Base-by-base conservation (phyloP, 495 filamentous ascomycete species). In the Trichocladium antarcticum region DNA sequence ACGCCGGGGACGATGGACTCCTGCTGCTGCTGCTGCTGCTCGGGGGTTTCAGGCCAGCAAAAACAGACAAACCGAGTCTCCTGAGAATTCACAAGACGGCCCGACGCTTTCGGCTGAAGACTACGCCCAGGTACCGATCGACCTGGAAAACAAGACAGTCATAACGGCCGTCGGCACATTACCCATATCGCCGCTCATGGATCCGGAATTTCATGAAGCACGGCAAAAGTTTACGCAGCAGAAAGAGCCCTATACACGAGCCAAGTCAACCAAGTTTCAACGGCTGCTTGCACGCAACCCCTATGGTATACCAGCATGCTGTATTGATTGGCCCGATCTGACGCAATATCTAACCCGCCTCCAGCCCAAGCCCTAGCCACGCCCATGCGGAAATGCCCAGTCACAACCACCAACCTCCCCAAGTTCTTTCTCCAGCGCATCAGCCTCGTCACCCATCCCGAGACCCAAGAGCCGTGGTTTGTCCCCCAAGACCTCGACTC, bases 361-460 rank as follows among this genome's bases (percentile, higher is more conserved):
- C 16, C 53, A 74, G 72, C 77, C 15, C 68, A 70, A 16, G 80
- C 82, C 10, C 74, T 95, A 6, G 84, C 82, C 14, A 79, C 77
- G 0, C 79, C 81, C 0, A 34, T 78, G 14, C 79, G 89, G 27
- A 58, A 62, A 51, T 93, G 86, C 61, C 29, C 63, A 2, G 34
- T 78, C n/a, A 83, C 85, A 7, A 59, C 57, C 0, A 56, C 60
- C 1, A 57, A 72, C 2, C 56, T 90, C 1, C 89, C 89, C 0
- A 67, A 52, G 4, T 76, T 68, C 47, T 78, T 94, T 45, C 66
- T 89, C 11, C 74, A 80, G 28, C 69, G 75, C 22, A 84, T 85
- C 58, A 71, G 70, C 8, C 38, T 86, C 8, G 59, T 80, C 1
- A 55, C 64, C 15, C 74, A 81, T 34, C 82, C 84, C 6, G 61